Evolutionary conservation across 805 yeast species (phyloP), one percentile per base, ranked within the genome.

Genomic region (Spathaspora girioi): DNA sequence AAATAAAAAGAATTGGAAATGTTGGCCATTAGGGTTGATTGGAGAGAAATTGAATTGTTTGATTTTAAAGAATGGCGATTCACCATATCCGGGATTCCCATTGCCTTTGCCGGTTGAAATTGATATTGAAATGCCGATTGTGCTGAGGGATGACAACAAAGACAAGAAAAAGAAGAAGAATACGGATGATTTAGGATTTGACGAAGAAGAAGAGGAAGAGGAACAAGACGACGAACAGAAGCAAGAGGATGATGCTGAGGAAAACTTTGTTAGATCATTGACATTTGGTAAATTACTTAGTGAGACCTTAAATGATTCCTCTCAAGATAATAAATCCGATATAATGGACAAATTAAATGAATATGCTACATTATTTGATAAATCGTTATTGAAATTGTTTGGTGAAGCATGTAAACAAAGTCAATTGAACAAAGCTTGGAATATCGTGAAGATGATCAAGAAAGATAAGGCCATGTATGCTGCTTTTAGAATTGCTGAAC

Each of bases 1-100:
- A 18, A 57, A 64, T 38, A 73, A 71, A 52, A 78, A 78, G 48
- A 79, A 80, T 53, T 82, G 89, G 67, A 77, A 78, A 49, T 84
- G 86, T 57, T 91, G 97, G 97, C 97, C 97, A 19, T 72, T 93
- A 48, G 96, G 97, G 2, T 68, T 89, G 38, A 79, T 82, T 52
- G 78, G 77, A 47, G 91, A 87, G 53, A 81, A 83, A 53, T 79
- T 91, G 59, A 82, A 80, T 56, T 89, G 96, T 66, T 77, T 90
- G 48, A 77, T 89, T 18, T 79, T 89, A 54, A 87, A 88, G 67
- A 92, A 91, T 19, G 40, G 40, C 1, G 42, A 38, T 20, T 35
- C 43, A 2, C 71, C 73, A 31, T 86, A 86, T 67, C 97, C 97
- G 0, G 80, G 83, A 2, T 83, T 89, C 61, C 98, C 98, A 12